A percentile compares a stretch with the other conserved stretches of the same genome.
Conservation (phyloP, 2,329 filamentous ascomycete genomes). For the Hysterium pulicare region DNA sequence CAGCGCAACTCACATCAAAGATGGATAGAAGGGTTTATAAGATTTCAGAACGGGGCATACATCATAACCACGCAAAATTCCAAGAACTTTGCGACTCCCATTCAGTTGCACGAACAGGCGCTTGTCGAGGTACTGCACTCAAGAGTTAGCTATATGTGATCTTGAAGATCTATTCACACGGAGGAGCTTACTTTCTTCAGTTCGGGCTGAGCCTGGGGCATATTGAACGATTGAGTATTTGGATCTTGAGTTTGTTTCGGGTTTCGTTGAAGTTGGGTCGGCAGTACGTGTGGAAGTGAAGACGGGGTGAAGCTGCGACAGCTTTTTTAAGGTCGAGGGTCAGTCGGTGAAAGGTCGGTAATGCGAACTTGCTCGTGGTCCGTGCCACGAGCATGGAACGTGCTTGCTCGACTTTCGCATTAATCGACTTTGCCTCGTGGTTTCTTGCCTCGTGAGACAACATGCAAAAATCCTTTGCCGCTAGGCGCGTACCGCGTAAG, state of each 20-base stretch:
- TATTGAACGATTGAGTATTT: slow-evolving; percentile 50
- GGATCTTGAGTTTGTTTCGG: too few relatives aligned
- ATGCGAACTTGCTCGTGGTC: neutral
- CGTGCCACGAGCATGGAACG: too few relatives aligned
- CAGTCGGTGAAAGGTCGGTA: neutral
- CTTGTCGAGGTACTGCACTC: slow-evolving; percentile 91
- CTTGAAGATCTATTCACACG: neutral
- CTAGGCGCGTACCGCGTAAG: slow-evolving; percentile 68
- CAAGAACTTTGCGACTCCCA: slow-evolving; percentile 95
- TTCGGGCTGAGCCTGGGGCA: slow-evolving; percentile 98
- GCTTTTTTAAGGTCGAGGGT: neutral
- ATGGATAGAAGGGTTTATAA: too few relatives aligned
- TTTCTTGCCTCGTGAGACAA: neutral
- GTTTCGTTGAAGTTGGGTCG: too few relatives aligned
- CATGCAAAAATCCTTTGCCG: slow-evolving; percentile 58
- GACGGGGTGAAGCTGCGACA: neutral
- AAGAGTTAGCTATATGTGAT: slow-evolving; percentile 16
- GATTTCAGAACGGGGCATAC: too few relatives aligned
- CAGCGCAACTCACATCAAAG: too few relatives aligned
- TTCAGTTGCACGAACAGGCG: slow-evolving; percentile 96
- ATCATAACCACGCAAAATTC: slow-evolving; percentile 92
- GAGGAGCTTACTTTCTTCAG: slow-evolving; percentile 77
- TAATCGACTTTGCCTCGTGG: neutral
- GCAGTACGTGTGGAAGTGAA: too few relatives aligned
- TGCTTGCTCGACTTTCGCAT: neutral